Base-by-base conservation (phyloP, 805 yeast genomes). In the Ascoidea asiatica region DNA sequence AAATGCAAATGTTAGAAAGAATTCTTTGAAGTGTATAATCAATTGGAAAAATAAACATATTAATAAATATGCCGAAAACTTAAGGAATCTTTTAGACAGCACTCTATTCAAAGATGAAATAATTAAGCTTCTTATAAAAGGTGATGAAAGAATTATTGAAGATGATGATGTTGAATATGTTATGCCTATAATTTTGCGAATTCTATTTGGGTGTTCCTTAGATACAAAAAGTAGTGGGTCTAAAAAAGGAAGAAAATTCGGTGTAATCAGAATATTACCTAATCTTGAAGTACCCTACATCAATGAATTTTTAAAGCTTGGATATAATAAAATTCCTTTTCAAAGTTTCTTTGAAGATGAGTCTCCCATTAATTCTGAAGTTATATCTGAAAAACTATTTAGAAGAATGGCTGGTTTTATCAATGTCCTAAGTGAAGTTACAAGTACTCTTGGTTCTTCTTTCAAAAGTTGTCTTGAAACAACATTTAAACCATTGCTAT, bases 141-240 rank as follows among this genome's bases (percentile, higher is more conserved):
- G 70, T 19, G 76, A 71, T 4, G 71, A 77, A 6, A 67, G 63
- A 3, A 60, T 69, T 2, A 68, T 88, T 44, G 86, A 82, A 49
- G 69, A 66, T 5, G 66, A 66, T 3, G 97, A 92, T 56, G 64
- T 71, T 15, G 64, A 58, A 2, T 59, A 49, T 1, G 69, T 90
- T 2, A 74, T 87, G 73, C 92, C 94, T 1, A 55, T 84, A 23
- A 70, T 88, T 4, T 57, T 88, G 42, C 65, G 96, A 51, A 80
- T 92, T 21, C 64, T 92, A 19, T 90, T 81, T 60, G 97, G 97
- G 6, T 72, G 95, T 46, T 86, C 88, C 6, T 94, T 86, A 60
- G 72, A 80, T 1, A 69, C 79, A 37, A 72, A 68, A 45, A 65
- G 75, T 1, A 79, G 83, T 57, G 87, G 86, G 47, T 73, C 79